Percentiles rank a stretch among this genome's conserved stretches.
Evolutionary conservation across 2,329 filamentous ascomycete genomes (phyloP).

Genomic region (Neofusicoccum laricinum): DNA sequence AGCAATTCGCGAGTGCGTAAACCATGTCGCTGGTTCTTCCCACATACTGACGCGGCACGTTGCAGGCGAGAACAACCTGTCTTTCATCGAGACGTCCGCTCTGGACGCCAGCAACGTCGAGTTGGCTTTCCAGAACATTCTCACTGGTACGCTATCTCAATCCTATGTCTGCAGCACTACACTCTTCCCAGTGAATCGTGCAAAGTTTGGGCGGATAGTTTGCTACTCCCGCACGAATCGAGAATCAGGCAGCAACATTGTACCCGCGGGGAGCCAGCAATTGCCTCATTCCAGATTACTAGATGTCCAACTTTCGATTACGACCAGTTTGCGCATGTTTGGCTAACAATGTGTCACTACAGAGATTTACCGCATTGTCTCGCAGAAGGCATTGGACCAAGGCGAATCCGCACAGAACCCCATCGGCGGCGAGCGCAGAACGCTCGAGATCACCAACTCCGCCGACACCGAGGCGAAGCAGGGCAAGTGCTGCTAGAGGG

Average conservation of each 20-base stretch:
- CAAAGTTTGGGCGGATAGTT: background rate
- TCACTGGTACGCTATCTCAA: slow-evolving; percentile 69
- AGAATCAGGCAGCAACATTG: background rate
- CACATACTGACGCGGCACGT: background rate
- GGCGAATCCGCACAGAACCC: slow-evolving; percentile 78
- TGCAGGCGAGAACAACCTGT: slow-evolving; percentile 92
- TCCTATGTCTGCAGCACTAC: background rate
- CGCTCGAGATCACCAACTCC: slow-evolving; percentile 81
- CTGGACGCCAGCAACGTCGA: slow-evolving; percentile 99
- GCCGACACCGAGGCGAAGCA: slow-evolving; percentile 76
- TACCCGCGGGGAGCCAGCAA: background rate
- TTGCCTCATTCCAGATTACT: background rate
- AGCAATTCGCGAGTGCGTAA: slow-evolving; percentile 86
- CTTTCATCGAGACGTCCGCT: slow-evolving; percentile 98
- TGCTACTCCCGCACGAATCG: background rate
- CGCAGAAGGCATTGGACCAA: slow-evolving; percentile 92
- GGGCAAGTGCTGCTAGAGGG: slow-evolving; percentile 73
- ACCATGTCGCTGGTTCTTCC: background rate
- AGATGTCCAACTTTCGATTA: too few species aligned
- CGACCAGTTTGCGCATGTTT: background rate
- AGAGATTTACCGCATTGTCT: slow-evolving; percentile 99
- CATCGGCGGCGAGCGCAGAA: slow-evolving; percentile 69
- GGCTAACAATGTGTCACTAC: slow-evolving; percentile 17
- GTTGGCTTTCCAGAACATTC: slow-evolving; percentile 98
- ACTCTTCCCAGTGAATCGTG: background rate